Base-by-base conservation (phyloP, 805 yeast species). In the Lachancea quebecensis region DNA sequence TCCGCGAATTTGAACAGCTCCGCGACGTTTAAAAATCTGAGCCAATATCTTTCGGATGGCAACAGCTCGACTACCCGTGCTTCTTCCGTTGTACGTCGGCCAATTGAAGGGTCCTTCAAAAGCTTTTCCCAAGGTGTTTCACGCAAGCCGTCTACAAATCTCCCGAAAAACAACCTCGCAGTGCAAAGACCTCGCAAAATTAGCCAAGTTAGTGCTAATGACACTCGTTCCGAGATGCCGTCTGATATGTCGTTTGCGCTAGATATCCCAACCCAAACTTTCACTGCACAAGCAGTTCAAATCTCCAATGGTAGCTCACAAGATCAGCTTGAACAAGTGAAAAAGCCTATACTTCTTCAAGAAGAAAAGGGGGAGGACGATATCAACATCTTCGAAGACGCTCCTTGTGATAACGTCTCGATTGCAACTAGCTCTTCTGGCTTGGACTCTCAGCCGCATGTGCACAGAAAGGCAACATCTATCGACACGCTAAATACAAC, bases 381-480 rank as follows among this genome's bases (percentile, higher is more conserved):
- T 8, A 40, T 56, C 12, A 58, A 56, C 35, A 60, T 59, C 12
- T 63, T 60, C 50, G 66, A 63, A 41, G 65, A 63, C 48, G 61
- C 60, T 1, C 52, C 57, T 4, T 64, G 57, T 46, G 61, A 58
- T 4, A 48, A 54, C 3, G 43, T 46, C 10, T 48, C 57, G 5
- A 54, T 53, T 3, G 51, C 63, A 3, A 47, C 53, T n/a, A 47
- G 56, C 10, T 52, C 60, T 1, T 54, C 61, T 4, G 47, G 55
- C 1, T 51, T 47, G 32, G 50, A 41, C 15, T 55, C 59, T 1
- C 52, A 52, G 15, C 51, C 49, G 4, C 56, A 53, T 30, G 51
- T 55, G 30, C 64, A 56, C 41, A 56, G 60, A 30, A 62, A 61
- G 42, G 66, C 62, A 1, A 60, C 61, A 6, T 62, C 67, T 1